Conservation (phyloP, 1,284 basidiomycete species). For the Neolentinus lepideus region DNA sequence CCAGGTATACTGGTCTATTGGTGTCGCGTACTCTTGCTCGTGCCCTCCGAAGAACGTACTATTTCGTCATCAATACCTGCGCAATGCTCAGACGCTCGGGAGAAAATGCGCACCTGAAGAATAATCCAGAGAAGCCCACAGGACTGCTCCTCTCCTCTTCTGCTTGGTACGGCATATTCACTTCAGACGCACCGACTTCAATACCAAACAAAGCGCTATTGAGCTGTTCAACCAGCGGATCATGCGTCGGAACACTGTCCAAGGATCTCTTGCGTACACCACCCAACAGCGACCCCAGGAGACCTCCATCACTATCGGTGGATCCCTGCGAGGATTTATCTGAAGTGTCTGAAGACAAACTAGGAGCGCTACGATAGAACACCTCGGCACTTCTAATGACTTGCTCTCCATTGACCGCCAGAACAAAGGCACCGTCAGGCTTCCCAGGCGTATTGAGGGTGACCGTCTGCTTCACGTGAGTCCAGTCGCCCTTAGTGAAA, state of each 20-base stretch:
- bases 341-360: not conserved
- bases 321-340: not conserved
- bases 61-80: too few relatives aligned
- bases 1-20: slow-evolving; percentile 2
- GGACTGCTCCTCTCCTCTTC: slow-evolving; percentile 14
- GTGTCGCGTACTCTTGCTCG: not conserved
- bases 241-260: not conserved
- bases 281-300: not conserved
- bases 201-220: not conserved
- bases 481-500: slow-evolving; percentile 62
- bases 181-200: slow-evolving; percentile 1
- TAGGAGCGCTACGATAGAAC: slow-evolving; percentile 45
- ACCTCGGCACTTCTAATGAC: slow-evolving; percentile 50
- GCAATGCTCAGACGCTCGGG: too few relatives aligned
- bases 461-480: slow-evolving; percentile 55
- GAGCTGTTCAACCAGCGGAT: not conserved
- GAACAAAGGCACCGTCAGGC: slow-evolving; percentile 28
- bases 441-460: slow-evolving; percentile 61
- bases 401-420: slow-evolving; percentile 45
- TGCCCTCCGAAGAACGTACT: slow-evolving; percentile 82
- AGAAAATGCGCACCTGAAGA: slow-evolving; percentile 54
- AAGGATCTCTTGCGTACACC: not conserved
- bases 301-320: not conserved
- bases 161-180: not conserved
- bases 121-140: slow-evolving; percentile 57